phyloP scores from a whole-genome alignment of 2,329 filamentous ascomycete species.

The Gnomoniopsis smithogilvyi region DNA sequence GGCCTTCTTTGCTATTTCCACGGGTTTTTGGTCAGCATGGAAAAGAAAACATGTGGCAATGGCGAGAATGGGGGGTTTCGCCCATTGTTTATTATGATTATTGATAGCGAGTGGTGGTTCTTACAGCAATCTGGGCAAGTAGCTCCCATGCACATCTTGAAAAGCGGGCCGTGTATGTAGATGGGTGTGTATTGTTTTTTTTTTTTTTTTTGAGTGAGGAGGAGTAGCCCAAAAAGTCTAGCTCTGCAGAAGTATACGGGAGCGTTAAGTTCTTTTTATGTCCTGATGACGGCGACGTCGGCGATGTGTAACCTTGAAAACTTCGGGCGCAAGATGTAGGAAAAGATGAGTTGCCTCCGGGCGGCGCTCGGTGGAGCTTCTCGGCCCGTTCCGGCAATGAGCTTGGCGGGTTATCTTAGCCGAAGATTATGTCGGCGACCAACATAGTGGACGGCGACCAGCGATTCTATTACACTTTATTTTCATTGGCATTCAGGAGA shows the following conservation, averaged over 20 bases:
- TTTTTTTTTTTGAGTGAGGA: too few species aligned
- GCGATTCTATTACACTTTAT: neutral
- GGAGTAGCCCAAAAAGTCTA: too few species aligned
- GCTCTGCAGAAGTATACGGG: too few species aligned
- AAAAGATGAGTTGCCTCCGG: neutral
- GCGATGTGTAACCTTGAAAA: neutral
- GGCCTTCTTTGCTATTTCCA: slow-evolving; percentile 41
- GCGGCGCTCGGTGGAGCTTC: neutral
- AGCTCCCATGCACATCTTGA: slow-evolving; percentile 38
- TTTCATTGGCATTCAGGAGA: too few species aligned
- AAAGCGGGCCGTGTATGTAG: neutral
- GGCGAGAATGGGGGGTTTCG: too few species aligned
- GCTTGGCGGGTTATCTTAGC: neutral
- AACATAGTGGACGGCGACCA: neutral
- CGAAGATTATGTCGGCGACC: neutral
- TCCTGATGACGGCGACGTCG: neutral
- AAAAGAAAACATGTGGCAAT: too few species aligned
- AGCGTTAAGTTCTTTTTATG: neutral
- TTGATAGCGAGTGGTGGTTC: too few species aligned
- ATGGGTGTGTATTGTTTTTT: neutral
- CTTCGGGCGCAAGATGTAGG: neutral
- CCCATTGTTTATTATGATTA: too few species aligned
- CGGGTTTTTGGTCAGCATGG: too few species aligned
- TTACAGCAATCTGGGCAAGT: slow-evolving; percentile 41
- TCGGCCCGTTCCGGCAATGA: neutral